phyloP scores from a whole-genome alignment of 768 basidiomycete species.

The Pleurotus citrinopileatus region DNA sequence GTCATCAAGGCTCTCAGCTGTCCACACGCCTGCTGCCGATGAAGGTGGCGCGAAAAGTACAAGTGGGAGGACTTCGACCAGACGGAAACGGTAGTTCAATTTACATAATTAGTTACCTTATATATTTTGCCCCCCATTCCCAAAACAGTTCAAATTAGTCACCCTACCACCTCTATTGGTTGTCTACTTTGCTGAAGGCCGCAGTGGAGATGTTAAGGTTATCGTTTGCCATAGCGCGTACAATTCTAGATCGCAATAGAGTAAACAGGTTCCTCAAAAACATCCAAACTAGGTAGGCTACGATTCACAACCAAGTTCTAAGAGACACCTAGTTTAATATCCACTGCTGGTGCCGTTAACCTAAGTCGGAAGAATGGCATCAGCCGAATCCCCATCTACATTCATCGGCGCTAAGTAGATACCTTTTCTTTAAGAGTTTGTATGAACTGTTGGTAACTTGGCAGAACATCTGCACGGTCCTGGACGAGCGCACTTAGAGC shows the following conservation, averaged over 20 bases:
- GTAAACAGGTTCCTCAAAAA: no score
- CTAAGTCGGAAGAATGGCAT: conserved; percentile 7
- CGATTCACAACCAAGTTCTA: no score
- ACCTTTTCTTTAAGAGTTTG: conserved; percentile 90
- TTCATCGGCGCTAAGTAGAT: conserved; percentile 12
- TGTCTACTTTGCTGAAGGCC: no score
- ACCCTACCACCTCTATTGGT: no score
- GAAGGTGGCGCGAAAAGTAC: neutral
- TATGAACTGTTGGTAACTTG: conserved; percentile 96
- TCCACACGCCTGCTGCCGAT: neutral
- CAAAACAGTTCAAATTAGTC: no score
- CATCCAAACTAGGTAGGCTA: no score
- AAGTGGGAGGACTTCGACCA: neutral
- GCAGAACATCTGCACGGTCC: conserved; percentile 91
- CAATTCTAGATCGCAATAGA: no score
- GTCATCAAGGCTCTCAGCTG: conserved; percentile 38
- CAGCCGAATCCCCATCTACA: neutral
- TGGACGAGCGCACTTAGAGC: conserved; percentile 92
- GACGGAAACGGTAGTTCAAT: conserved; percentile 1
- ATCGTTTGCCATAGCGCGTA: no score
- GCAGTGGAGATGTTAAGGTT: no score
- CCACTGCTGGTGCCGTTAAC: conserved; percentile 21
- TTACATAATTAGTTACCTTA: no score
- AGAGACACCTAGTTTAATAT: neutral
- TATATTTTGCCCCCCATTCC: no score